These are phyloP conservation scores for Bipolaris victoriae DNA, from an alignment of 2,329 filamentous ascomycete species.

Conservation along the genomic window DNA sequence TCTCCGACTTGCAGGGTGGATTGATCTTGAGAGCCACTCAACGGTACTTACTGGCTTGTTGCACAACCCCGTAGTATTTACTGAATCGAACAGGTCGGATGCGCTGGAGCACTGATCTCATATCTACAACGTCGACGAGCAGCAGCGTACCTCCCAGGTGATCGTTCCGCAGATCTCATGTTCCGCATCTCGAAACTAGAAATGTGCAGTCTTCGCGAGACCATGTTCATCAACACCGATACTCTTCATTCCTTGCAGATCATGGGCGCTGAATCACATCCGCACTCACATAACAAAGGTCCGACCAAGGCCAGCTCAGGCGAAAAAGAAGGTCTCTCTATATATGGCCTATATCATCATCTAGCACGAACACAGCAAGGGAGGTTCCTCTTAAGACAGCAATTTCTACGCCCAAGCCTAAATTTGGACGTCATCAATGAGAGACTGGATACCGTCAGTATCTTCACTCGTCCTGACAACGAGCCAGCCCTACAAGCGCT, in stretches of 20 bases:
- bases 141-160: constrained; percentile 66
- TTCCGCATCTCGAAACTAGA: constrained; percentile 70
- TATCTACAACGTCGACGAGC: constrained; percentile 75
- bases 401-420: constrained; percentile 79
- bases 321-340: constrained; percentile 79
- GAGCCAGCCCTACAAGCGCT: constrained; percentile 61
- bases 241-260: constrained; percentile 85
- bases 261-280: constrained; percentile 80
- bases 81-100: constrained; percentile 67
- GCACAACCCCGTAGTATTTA: neutral
- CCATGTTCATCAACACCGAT: constrained; percentile 80
- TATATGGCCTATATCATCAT: constrained; percentile 81
- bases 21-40: constrained; percentile 75
- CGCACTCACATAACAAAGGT: constrained; percentile 78
- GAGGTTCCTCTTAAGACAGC: constrained; percentile 72
- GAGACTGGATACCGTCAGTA: constrained; percentile 71
- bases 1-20: constrained; percentile 70
- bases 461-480: constrained; percentile 74
- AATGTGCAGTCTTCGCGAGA: constrained; percentile 73
- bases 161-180: constrained; percentile 59
- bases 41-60: constrained; percentile 62
- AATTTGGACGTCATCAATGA: constrained; percentile 71
- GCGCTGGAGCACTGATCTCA: constrained; percentile 83
- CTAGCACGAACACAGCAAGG: constrained; percentile 82
- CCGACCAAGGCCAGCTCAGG: constrained; percentile 65